Conservation (phyloP, 768 basidiomycete genomes). For the Hirschioporus abietinus region DNA sequence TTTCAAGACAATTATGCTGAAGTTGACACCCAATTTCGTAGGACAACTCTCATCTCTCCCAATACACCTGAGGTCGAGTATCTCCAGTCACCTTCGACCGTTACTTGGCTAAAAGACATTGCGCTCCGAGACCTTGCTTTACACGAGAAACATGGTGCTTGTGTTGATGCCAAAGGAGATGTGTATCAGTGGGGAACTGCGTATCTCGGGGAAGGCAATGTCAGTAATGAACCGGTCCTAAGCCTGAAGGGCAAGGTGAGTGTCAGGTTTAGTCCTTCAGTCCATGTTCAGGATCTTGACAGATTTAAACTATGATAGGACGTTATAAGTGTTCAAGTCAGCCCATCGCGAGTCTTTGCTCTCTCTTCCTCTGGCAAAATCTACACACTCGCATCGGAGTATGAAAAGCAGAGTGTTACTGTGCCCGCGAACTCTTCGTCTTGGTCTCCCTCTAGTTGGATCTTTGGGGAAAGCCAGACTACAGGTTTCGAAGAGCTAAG, state of each 20-base stretch:
- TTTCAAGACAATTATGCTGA: not conserved
- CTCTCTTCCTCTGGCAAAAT: constrained; percentile 74
- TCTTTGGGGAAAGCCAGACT: constrained; percentile 46
- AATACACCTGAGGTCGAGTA: constrained; percentile 31
- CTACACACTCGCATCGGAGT: constrained; percentile 22
- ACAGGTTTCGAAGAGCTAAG: constrained; percentile 58
- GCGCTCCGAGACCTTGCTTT: constrained; percentile 71
- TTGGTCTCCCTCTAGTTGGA: constrained; percentile 61
- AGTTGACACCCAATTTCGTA: constrained; percentile 17
- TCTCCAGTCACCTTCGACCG: constrained; percentile 46
- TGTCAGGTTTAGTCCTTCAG: constrained; percentile 4
- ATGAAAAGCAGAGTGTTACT: not conserved
- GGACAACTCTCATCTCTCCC: constrained; percentile 42
- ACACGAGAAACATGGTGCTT: constrained; percentile 63
- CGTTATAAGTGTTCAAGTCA: constrained; percentile 58
- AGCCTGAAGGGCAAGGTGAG: constrained; percentile 51
- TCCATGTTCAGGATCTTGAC: not conserved
- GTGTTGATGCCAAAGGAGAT: constrained; percentile 74
- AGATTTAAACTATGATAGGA: constrained; percentile 40
- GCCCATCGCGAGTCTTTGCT: constrained; percentile 62
- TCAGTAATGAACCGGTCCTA: not conserved
- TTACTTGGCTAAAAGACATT: constrained; percentile 56
- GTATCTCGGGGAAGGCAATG: constrained; percentile 35
- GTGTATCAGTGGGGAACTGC: constrained; percentile 82
- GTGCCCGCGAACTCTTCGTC: constrained; percentile 21